Evolutionary conservation across 768 basidiomycete species (phyloP).

Genomic region (Strobilomyces dryophilus): DNA sequence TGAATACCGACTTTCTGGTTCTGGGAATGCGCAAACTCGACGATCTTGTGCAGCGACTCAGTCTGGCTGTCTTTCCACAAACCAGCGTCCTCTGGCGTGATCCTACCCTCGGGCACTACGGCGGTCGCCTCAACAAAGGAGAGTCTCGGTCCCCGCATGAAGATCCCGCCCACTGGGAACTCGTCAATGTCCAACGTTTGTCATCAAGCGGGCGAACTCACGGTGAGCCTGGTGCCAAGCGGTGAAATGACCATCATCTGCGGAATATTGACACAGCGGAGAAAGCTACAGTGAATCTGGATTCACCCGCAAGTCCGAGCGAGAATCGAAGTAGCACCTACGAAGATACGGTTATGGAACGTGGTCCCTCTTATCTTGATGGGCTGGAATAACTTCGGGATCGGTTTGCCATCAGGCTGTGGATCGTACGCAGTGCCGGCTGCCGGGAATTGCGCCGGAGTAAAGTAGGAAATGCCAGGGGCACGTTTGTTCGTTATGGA

Average conservation of each 20-base stretch:
- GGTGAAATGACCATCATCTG: constrained; percentile 47
- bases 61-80: constrained; percentile 62
- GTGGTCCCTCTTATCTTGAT: constrained; percentile 49
- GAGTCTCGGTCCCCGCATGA: constrained; percentile 51
- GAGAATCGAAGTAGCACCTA: constrained; percentile 24
- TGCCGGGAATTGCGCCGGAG: constrained; percentile 41
- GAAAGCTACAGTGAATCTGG: constrained; percentile 34
- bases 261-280: constrained; percentile 59
- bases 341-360: constrained; percentile 54
- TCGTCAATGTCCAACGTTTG: neutral
- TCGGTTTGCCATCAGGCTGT: constrained; percentile 36
- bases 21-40: constrained; percentile 70
- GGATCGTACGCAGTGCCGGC: constrained; percentile 42
- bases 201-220: neutral
- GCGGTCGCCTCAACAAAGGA: constrained; percentile 66
- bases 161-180: constrained; percentile 36
- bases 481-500: constrained; percentile 36
- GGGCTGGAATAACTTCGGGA: constrained; percentile 50
- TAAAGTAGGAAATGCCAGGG: constrained; percentile 41
- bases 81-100: constrained; percentile 61
- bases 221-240: constrained; percentile 57
- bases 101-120: constrained; percentile 57
- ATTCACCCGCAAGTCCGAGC: neutral
- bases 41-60: constrained; percentile 43
- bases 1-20: constrained; percentile 70